Evolutionary conservation across 164 flowering plant genomes (phyloP).

Genomic region (Magnolia officinalis): DNA sequence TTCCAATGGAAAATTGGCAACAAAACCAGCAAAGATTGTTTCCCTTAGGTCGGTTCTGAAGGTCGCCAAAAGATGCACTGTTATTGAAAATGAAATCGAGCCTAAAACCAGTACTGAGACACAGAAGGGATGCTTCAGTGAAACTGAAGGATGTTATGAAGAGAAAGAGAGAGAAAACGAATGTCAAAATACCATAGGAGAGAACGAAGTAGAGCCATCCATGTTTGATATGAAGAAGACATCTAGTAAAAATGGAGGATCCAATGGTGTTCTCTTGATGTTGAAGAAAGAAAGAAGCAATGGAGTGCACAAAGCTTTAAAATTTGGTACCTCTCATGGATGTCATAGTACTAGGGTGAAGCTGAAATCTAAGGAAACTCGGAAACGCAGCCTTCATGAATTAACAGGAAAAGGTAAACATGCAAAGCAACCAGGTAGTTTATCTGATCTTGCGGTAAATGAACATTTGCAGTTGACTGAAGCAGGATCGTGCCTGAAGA

Average conservation of each 20-base stretch:
- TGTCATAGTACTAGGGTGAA: conserved; percentile 16
- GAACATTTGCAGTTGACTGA: neutral
- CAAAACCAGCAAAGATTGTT: conserved; percentile 44
- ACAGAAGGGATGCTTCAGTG: conserved; percentile 14
- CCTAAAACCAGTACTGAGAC: conserved; percentile 13
- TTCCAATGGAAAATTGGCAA: conserved; percentile 27
- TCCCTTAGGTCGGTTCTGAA: conserved; percentile 45
- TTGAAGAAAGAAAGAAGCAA: conserved; percentile 12
- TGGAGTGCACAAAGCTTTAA: conserved; percentile 9
- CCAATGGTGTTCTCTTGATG: conserved; percentile 12
- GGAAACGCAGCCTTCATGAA: conserved; percentile 53
- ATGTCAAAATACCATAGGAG: conserved; percentile 2
- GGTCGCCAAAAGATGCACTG: conserved; percentile 28
- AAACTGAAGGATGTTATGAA: conserved; percentile 10
- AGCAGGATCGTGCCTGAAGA: conserved; percentile 3
- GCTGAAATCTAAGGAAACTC: conserved; percentile 36
- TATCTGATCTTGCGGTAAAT: neutral
- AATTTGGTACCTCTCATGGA: neutral
- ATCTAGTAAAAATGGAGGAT: conserved; percentile 8
- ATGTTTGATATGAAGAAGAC: conserved; percentile 15
- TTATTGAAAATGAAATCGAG: conserved; percentile 14
- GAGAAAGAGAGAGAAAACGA: conserved; percentile 20
- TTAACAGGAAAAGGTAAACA: conserved; percentile 30
- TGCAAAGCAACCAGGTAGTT: neutral
- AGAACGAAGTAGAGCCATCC: conserved; percentile 12